phyloP scores from a whole-genome alignment of 306 rosid genomes.

The Begonia loranthoides region DNA sequence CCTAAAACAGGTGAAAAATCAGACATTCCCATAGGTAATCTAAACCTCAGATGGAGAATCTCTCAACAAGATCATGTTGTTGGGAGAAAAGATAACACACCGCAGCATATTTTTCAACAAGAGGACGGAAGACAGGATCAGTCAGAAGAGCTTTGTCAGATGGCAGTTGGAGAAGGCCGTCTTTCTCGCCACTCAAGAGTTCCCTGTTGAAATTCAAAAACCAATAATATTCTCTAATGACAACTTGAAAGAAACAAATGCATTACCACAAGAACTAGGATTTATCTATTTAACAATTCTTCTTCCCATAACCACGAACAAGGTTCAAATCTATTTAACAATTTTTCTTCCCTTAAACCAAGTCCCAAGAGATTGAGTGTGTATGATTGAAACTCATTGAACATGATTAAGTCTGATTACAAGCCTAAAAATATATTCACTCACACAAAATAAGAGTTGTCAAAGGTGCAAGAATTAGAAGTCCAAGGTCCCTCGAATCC shows the following conservation, averaged over 20 bases:
- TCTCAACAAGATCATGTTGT: background rate
- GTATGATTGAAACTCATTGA: background rate
- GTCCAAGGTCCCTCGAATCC: slow-evolving; percentile 72
- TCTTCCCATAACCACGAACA: too few species aligned
- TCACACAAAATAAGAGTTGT: slow-evolving; percentile 54
- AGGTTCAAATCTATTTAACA: too few species aligned
- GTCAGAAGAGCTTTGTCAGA: slow-evolving; percentile 47
- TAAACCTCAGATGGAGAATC: background rate
- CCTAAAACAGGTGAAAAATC: slow-evolving; percentile 14
- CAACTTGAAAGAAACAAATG: background rate
- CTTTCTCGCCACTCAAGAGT: slow-evolving; percentile 25
- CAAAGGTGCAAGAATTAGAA: slow-evolving; percentile 34
- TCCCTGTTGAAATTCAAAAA: slow-evolving; percentile 12
- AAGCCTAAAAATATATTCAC: background rate
- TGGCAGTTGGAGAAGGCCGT: slow-evolving; percentile 34
- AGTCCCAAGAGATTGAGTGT: too few species aligned
- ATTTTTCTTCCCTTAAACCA: too few species aligned
- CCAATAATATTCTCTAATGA: background rate
- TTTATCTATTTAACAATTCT: background rate
- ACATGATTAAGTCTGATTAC: background rate
- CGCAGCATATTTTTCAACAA: slow-evolving; percentile 41
- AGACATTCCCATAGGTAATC: background rate
- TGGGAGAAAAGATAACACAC: slow-evolving; percentile 12
- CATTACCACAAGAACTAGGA: background rate
- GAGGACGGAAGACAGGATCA: slow-evolving; percentile 44